A percentile compares a stretch with the other conserved stretches of the same genome.
These are phyloP conservation scores for Scutellaria minor DNA, from an alignment of 257 asterid species.

Conservation along the genomic window DNA sequence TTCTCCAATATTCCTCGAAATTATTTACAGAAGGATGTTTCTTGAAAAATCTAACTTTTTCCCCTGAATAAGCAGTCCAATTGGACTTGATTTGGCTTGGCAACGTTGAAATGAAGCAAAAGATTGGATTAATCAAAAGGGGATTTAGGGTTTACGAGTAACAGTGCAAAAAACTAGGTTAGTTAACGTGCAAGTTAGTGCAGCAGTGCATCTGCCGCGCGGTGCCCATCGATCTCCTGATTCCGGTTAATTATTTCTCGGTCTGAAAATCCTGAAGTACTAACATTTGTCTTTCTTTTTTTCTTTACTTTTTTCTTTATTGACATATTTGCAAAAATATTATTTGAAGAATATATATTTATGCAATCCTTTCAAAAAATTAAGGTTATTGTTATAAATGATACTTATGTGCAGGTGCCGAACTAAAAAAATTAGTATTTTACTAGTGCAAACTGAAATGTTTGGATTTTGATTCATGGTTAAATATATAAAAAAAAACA, in stretches of 20 bases:
- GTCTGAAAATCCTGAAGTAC: not conserved
- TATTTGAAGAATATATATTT: too few species aligned
- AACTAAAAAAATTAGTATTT: too few species aligned
- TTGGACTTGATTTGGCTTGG: slow-evolving; percentile 24
- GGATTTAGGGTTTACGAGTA: slow-evolving; percentile 41
- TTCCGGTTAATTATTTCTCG: not conserved
- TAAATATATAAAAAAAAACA: too few species aligned
- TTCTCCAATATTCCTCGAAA: slow-evolving; percentile 5
- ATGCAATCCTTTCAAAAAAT: too few species aligned
- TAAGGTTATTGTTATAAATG: too few species aligned
- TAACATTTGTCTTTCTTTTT: too few species aligned
- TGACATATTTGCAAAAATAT: too few species aligned
- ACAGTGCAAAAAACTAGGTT: slow-evolving; percentile 12
- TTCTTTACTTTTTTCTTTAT: too few species aligned
- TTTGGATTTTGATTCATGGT: too few species aligned
- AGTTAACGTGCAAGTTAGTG: slow-evolving; percentile 23
- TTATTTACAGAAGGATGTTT: not conserved
- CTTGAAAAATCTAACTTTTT: slow-evolving; percentile 14
- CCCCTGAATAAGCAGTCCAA: not conserved
- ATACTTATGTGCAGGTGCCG: too few species aligned
- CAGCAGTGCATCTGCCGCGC: slow-evolving; percentile 14
- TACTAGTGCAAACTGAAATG: too few species aligned
- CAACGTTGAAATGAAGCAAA: slow-evolving; percentile 34
- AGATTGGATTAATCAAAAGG: slow-evolving; percentile 14
- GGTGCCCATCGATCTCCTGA: slow-evolving; percentile 24